phyloP scores from a whole-genome alignment of 2,329 filamentous ascomycete genomes.

The Elsinoe perseae region DNA sequence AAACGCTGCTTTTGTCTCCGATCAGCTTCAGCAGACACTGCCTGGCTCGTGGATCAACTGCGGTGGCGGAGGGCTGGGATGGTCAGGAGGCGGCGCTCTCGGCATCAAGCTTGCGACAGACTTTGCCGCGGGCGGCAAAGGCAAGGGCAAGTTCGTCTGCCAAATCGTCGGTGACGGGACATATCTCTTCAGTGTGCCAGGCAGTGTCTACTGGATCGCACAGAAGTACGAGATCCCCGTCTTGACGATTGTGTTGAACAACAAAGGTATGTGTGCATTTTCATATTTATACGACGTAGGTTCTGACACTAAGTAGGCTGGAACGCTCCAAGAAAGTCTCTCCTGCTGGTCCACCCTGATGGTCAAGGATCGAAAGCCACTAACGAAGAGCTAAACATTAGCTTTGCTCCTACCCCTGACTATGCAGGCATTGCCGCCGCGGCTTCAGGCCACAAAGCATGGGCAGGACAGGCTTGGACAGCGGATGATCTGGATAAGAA shows the following conservation, averaged over 20 bases:
- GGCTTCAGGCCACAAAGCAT: slow-evolving; percentile 54
- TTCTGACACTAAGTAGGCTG: slow-evolving; percentile 40
- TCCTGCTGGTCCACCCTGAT: slow-evolving; percentile 58
- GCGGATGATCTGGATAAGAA: slow-evolving; percentile 48
- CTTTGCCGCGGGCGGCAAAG: slow-evolving; percentile 39
- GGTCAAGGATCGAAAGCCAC: slow-evolving; percentile 54
- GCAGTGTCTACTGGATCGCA: slow-evolving; percentile 61
- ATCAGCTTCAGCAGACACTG: slow-evolving; percentile 60
- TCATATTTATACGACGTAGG: neutral
- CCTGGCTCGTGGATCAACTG: slow-evolving; percentile 76
- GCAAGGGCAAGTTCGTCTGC: slow-evolving; percentile 53
- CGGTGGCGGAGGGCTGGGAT: slow-evolving; percentile 71
- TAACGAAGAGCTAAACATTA: slow-evolving; percentile 60
- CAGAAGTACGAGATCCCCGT: slow-evolving; percentile 59
- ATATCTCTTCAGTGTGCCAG: slow-evolving; percentile 58
- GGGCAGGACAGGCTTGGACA: slow-evolving; percentile 52
- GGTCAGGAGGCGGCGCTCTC: slow-evolving; percentile 67
- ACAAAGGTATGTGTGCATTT: slow-evolving; percentile 42
- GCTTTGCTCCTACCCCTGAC: slow-evolving; percentile 57
- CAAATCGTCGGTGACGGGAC: slow-evolving; percentile 62
- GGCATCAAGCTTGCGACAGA: slow-evolving; percentile 68
- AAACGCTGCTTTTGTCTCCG: slow-evolving; percentile 56
- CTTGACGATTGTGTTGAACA: slow-evolving; percentile 60
- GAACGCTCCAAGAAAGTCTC: slow-evolving; percentile 56
- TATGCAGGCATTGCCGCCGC: slow-evolving; percentile 62